A percentile compares a stretch with the other conserved stretches of the same genome.
These are phyloP conservation scores for Neurospora sp. DNA, from an alignment of 495 filamentous ascomycete genomes.

Conservation along the genomic window DNA sequence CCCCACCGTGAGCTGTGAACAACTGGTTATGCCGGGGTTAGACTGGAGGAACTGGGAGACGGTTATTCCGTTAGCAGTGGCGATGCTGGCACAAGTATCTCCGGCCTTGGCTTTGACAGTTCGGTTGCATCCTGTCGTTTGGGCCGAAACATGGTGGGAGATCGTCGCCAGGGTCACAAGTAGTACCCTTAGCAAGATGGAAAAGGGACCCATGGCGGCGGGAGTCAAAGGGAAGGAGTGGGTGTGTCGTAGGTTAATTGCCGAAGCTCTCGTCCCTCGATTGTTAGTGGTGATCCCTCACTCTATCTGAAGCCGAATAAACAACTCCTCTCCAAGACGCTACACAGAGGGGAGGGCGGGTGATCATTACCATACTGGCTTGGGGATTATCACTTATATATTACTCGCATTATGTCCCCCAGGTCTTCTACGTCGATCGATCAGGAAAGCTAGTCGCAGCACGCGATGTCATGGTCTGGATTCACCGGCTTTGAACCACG, in stretches of 20 bases:
- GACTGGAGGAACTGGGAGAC: conserved; percentile 19
- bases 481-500: background rate
- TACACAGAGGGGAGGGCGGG: background rate
- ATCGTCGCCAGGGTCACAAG: background rate
- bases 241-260: background rate
- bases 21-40: conserved; percentile 17
- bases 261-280: background rate
- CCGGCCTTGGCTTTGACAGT: conserved; percentile 14
- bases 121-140: conserved; percentile 8
- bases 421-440: no score
- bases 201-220: background rate
- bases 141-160: background rate
- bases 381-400: background rate
- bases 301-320: background rate
- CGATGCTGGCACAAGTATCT: conserved; percentile 19
- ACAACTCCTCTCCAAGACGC: background rate
- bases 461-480: background rate
- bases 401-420: background rate
- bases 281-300: background rate
- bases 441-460: no score
- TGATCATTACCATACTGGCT: background rate
- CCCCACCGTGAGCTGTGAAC: conserved; percentile 11
- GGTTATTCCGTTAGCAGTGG: conserved; percentile 14
- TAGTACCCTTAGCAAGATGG: background rate
- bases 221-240: background rate